Percentiles rank a stretch among this genome's conserved stretches.
Conservation (phyloP, 2,329 filamentous ascomycete species). For the Scedosporium boydii region DNA sequence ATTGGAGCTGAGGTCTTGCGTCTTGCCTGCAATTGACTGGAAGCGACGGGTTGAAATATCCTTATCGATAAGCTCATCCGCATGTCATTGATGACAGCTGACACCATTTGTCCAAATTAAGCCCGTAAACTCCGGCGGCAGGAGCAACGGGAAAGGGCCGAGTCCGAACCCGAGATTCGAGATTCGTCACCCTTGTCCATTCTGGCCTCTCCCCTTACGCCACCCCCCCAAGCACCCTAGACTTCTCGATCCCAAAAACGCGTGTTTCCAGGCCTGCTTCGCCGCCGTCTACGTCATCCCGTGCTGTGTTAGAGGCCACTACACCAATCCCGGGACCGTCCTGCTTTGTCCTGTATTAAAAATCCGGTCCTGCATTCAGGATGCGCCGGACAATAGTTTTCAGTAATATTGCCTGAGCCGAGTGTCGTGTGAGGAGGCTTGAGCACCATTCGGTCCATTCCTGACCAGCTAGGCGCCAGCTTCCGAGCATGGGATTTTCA, state of each 20-base stretch:
- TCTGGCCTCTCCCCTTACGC: neutral
- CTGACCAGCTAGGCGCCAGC: neutral
- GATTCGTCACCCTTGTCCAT: too few species aligned
- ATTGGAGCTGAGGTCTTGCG: too few species aligned
- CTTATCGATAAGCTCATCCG: too few species aligned
- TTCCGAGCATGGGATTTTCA: neutral
- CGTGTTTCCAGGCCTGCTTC: neutral
- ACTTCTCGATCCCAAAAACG: neutral
- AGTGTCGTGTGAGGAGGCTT: neutral
- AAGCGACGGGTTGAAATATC: too few species aligned
- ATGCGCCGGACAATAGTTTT: neutral
- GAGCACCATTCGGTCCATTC: neutral
- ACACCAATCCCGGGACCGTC: neutral
- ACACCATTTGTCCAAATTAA: too few species aligned
- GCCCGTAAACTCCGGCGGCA: too few species aligned
- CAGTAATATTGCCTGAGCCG: too few species aligned
- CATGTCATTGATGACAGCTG: too few species aligned
- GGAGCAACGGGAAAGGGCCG: too few species aligned
- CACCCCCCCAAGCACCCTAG: neutral
- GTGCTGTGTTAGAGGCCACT: neutral
- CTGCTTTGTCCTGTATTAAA: too few species aligned
- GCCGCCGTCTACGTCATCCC: neutral
- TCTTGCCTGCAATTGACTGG: too few species aligned
- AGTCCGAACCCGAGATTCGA: too few species aligned
- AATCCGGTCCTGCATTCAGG: neutral